phyloP scores from a whole-genome alignment of 768 basidiomycete genomes.

The Tulasnella sp. region DNA sequence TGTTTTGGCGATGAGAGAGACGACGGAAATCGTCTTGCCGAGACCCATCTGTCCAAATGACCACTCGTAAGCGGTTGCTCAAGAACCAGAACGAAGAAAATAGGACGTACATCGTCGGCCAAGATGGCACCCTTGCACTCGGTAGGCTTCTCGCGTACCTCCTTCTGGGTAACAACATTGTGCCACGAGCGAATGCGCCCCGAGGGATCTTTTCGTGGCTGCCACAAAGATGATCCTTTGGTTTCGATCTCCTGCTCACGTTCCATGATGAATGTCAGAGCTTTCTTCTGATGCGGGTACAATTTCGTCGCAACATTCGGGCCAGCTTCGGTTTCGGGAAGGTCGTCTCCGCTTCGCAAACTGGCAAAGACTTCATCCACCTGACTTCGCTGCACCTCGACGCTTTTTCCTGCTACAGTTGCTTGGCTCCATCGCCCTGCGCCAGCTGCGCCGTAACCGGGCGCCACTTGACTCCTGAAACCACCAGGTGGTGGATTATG shows the following conservation, averaged over 20 bases:
- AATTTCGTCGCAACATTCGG: slow-evolving; percentile 69
- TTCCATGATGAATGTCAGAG: slow-evolving; percentile 90
- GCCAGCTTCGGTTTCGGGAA: slow-evolving; percentile 79
- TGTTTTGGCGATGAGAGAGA: slow-evolving; percentile 88
- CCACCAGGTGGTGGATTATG: slow-evolving; percentile 79
- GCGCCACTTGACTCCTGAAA: slow-evolving; percentile 42
- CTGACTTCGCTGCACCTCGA: slow-evolving; percentile 88
- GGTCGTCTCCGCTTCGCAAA: slow-evolving; percentile 79
- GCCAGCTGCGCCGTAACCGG: slow-evolving; percentile 41
- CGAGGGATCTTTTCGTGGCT: slow-evolving; percentile 39
- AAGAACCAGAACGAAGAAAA: slow-evolving; percentile 28
- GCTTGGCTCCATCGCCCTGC: slow-evolving; percentile 54
- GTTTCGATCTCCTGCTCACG: slow-evolving; percentile 61
- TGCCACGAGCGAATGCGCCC: slow-evolving; percentile 53
- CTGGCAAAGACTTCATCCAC: slow-evolving; percentile 92
- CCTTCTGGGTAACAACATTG: slow-evolving; percentile 80
- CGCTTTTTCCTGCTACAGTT: slow-evolving; percentile 62
- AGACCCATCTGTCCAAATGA: slow-evolving; percentile 75
- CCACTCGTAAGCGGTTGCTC: not conserved
- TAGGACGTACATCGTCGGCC: slow-evolving; percentile 83
- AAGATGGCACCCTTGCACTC: slow-evolving; percentile 86
- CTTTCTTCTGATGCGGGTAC: slow-evolving; percentile 98
- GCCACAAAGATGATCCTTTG: slow-evolving; percentile 48
- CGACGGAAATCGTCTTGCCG: slow-evolving; percentile 94
- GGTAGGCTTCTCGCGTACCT: slow-evolving; percentile 59